Percentiles rank a stretch among this genome's conserved stretches.
phyloP scores from a whole-genome alignment of 257 asterid species.

The Przewalskia tangutica region DNA sequence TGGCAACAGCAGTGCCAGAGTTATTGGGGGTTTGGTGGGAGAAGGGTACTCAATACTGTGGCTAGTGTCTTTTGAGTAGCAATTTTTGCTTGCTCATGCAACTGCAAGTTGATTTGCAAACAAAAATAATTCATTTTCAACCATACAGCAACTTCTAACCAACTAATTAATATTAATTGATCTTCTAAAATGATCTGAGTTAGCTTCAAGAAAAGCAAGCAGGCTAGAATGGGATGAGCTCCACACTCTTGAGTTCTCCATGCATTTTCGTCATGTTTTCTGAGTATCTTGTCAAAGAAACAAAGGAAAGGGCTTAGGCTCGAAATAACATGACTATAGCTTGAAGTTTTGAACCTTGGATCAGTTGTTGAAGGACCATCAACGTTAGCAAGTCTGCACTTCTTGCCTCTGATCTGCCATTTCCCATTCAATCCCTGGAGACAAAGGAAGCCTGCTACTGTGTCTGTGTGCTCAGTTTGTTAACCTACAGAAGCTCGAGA shows the following conservation, averaged over 20 bases:
- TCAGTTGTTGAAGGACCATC: not conserved
- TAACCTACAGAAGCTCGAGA: not conserved
- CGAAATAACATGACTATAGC: not conserved
- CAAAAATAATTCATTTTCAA: not conserved
- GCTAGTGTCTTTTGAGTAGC: not conserved
- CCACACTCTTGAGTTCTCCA: not conserved
- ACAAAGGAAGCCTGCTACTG: not conserved
- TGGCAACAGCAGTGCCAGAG: not conserved
- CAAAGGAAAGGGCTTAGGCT: not conserved
- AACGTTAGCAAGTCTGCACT: not conserved
- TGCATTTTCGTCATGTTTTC: not conserved
- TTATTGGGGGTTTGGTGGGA: not conserved
- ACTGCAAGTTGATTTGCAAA: too few species aligned
- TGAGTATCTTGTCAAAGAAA: not conserved
- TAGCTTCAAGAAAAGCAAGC: not conserved
- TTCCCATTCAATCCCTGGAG: not conserved
- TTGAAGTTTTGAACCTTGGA: not conserved
- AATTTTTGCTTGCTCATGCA: not conserved
- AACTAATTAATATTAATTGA: not conserved
- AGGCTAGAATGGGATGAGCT: not conserved
- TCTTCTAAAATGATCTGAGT: slow-evolving; percentile 11
- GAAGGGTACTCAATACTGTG: not conserved
- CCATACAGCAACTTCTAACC: not conserved
- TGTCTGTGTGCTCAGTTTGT: not conserved
- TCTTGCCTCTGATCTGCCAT: not conserved